Evolutionary conservation across 169 alveolate genomes (phyloP), one percentile per base, ranked within the genome.

Genomic region (Cryptosporidium canis): DNA sequence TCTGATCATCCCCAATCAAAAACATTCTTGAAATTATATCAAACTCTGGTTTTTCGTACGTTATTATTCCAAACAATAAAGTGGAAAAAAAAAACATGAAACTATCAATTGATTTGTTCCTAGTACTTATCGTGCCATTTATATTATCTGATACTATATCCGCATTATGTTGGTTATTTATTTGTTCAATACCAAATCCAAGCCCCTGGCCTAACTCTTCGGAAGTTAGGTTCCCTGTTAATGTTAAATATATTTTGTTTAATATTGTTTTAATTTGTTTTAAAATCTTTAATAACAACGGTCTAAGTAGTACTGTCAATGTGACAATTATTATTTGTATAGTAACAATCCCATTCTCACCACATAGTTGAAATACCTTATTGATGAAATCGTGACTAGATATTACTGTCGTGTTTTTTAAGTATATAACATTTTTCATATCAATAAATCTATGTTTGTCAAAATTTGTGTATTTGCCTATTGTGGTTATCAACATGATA

Each of bases 61-160:
- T 77, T 77, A 77, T 9, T 8, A 77, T 21, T 9, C 87, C 87
- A 77, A 77, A 77, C 2, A 77, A 43, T 41, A 77, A 77, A 7
- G 58, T 35, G 33, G 37, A 29, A 11, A 55, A 24, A 43, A 77
- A 77, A 77, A 77, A 61, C 41, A 77, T 12, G 21, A 12, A 35
- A 33, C 31, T 31, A 6, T 43, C 33, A 16, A 35, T 14, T 12
- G 16, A 66, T 41, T 16, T 66, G 27, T 9, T n/a, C 82, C 29
- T 55, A 39, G n/a, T n/a, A 14, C 0, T 63, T 8, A 63, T 35
- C 3, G 31, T n/a, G 29, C 2, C 24, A 35, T 63, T 63, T 16
- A 29, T 11, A 18, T 63, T 63, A 21, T 27, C 31, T 3, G 63
- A n/a, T 51, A 21, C 63, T 9, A 63, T 14, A 16, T 35, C 70